Conservation (phyloP, 164 flowering plant species). For the Hamamelis virginiana region DNA sequence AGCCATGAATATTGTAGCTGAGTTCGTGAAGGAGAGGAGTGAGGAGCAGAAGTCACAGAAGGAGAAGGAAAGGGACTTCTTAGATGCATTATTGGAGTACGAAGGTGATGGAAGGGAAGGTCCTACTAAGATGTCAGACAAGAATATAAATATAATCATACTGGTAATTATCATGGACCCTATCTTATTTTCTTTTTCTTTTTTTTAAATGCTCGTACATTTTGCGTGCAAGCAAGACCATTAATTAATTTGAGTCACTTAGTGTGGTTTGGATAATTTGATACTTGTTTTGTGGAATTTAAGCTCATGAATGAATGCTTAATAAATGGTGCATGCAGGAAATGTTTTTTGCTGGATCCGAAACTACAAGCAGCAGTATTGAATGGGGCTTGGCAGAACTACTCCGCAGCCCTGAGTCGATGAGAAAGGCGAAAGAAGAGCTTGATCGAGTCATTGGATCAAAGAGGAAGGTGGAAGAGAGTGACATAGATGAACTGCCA, state of each 20-base stretch:
- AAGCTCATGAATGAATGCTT: too few relatives aligned
- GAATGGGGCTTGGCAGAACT: constrained; percentile 34
- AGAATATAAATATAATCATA: constrained; percentile 5
- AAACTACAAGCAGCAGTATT: constrained; percentile 24
- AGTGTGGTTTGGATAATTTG: too few relatives aligned
- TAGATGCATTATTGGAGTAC: constrained; percentile 12
- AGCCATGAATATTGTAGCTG: constrained; percentile 13
- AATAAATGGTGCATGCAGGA: constrained; percentile 21
- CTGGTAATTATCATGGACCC: too few relatives aligned
- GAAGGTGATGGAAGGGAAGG: constrained; percentile 16
- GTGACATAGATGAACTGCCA: constrained; percentile 13
- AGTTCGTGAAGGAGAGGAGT: constrained; percentile 15
- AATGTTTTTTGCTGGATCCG: constrained; percentile 21
- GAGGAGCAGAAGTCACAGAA: not conserved
- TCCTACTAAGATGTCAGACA: constrained; percentile 7
- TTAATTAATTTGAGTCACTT: too few relatives aligned
- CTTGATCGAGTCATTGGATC: constrained; percentile 19
- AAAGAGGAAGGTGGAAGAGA: constrained; percentile 22
- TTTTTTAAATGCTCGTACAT: too few relatives aligned
- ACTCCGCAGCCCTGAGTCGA: constrained; percentile 13
- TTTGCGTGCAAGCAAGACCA: too few relatives aligned
- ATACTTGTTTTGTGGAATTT: too few relatives aligned
- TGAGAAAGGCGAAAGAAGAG: constrained; percentile 21
- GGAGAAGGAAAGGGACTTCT: constrained; percentile 4
- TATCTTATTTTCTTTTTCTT: too few relatives aligned